Evolutionary conservation across 1,139 yeast species (phyloP).

Genomic region (Candida sanyaensis): DNA sequence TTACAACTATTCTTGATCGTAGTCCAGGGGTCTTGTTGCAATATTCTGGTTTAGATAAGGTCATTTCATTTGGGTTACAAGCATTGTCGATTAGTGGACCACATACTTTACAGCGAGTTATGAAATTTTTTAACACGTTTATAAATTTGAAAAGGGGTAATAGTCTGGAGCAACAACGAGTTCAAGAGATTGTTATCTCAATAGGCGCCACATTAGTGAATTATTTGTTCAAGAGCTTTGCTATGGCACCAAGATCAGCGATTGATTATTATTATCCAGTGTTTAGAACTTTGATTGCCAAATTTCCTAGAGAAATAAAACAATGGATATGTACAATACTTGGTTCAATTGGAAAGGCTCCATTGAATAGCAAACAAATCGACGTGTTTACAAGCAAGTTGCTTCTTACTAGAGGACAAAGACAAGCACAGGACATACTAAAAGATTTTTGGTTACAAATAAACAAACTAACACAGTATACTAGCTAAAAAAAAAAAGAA

Average conservation of each 20-base stretch:
- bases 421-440: constrained; percentile 57
- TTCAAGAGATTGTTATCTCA: constrained; percentile 35
- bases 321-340: constrained; percentile 44
- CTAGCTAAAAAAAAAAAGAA: background rate
- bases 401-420: constrained; percentile 63
- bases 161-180: constrained; percentile 42
- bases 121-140: constrained; percentile 66
- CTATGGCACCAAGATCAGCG: constrained; percentile 60
- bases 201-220: constrained; percentile 23
- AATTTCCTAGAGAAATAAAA: constrained; percentile 50
- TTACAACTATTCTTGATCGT: constrained; percentile 47
- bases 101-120: constrained; percentile 61
- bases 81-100: constrained; percentile 60
- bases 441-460: constrained; percentile 65
- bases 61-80: constrained; percentile 45
- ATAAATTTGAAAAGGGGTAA: constrained; percentile 56
- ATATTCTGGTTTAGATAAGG: constrained; percentile 28
- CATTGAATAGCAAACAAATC: constrained; percentile 12
- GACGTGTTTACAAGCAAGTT: constrained; percentile 54
- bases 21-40: constrained; percentile 52
- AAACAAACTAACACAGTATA: constrained; percentile 48
- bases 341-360: constrained; percentile 15
- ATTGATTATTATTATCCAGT: constrained; percentile 59
- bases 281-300: constrained; percentile 53
- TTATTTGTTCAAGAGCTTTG: constrained; percentile 34